Evolutionary conservation across 805 yeast species (phyloP), one percentile per base, ranked within the genome.

Genomic region (Nakazawaea peltata): DNA sequence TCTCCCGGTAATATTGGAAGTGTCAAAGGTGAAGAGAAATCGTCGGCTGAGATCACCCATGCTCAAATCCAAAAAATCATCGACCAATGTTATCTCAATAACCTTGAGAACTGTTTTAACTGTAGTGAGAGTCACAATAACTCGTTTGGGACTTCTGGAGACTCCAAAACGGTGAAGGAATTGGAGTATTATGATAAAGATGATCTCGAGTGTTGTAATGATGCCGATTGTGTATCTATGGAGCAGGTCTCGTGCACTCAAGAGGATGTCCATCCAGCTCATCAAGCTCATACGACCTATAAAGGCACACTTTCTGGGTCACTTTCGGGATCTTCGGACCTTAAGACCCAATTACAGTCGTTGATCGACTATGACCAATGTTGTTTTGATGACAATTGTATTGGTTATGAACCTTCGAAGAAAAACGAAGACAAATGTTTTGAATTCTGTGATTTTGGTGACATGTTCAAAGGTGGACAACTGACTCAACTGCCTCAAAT

Each of bases 401-500:
- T 26, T 2, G 34, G 22, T 11, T 26, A 16, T 24, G 40, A 35
- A 6, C n/a, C 34, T 4, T 23, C 22, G 5, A 22, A 9, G 3
- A 26, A 23, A 9, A 28, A 28, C 13, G 37, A 30, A 5, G 54
- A 50, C 19, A 48, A 50, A 32, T 50, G 53, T 30, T 41, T 49
- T 36, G 53, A 49, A 13, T 44, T 43, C 27, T 50, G 54, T 35
- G 41, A 47, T 26, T 46, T 50, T 31, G 54, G 46, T 14, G 37
- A 49, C 13, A 23, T 29, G 12, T 42, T 34, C 11, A 29, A 34
- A 9, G n/a, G n/a, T n/a, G n/a, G n/a, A n/a, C n/a, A n/a, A n/a
- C n/a, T n/a, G n/a, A n/a, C n/a, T n/a, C n/a, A n/a, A n/a, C n/a
- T n/a, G n/a, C n/a, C n/a, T n/a, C n/a, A n/a, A n/a, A n/a, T n/a